Conservation (phyloP, 768 basidiomycete genomes). For the Russula ochroleuca region DNA sequence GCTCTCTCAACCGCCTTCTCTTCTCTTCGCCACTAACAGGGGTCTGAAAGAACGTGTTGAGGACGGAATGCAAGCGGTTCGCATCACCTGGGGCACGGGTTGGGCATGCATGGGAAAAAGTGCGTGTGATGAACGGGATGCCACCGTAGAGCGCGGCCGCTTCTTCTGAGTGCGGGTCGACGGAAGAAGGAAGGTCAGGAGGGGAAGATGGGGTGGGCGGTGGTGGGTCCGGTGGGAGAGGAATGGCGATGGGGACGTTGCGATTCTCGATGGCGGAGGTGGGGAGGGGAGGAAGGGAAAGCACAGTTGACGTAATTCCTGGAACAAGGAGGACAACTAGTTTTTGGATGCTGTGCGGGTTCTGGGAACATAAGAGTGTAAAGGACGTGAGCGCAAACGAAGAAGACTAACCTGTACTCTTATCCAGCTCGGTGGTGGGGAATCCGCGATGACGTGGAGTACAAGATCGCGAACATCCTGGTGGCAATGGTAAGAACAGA, state of each 20-base stretch:
- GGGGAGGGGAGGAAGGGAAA: conserved; percentile 66
- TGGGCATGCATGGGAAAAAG: conserved; percentile 90
- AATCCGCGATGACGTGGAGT: conserved; percentile 76
- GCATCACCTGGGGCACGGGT: conserved; percentile 90
- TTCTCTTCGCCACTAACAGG: conserved; percentile 80
- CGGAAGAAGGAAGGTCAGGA: conserved; percentile 27
- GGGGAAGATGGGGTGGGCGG: conserved; percentile 5
- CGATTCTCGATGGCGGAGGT: conserved; percentile 60
- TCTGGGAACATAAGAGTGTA: conserved; percentile 43
- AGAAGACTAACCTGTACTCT: conserved; percentile 53
- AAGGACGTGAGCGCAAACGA: not conserved
- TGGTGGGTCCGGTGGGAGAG: conserved; percentile 37
- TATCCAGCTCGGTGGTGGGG: conserved; percentile 83
- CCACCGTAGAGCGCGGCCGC: conserved; percentile 30
- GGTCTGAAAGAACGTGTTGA: conserved; percentile 75
- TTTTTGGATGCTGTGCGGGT: conserved; percentile 66
- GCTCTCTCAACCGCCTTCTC: conserved; percentile 52
- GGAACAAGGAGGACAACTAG: conserved; percentile 79
- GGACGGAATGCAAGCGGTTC: conserved; percentile 77
- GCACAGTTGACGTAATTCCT: conserved; percentile 73
- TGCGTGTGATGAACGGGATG: conserved; percentile 66
- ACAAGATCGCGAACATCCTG: conserved; percentile 88
- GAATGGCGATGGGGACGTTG: conserved; percentile 49
- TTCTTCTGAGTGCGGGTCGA: conserved; percentile 23
- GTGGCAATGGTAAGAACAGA: not conserved